Evolutionary conservation across 1,139 yeast species (phyloP).

Genomic region (Yarrowia galli): DNA sequence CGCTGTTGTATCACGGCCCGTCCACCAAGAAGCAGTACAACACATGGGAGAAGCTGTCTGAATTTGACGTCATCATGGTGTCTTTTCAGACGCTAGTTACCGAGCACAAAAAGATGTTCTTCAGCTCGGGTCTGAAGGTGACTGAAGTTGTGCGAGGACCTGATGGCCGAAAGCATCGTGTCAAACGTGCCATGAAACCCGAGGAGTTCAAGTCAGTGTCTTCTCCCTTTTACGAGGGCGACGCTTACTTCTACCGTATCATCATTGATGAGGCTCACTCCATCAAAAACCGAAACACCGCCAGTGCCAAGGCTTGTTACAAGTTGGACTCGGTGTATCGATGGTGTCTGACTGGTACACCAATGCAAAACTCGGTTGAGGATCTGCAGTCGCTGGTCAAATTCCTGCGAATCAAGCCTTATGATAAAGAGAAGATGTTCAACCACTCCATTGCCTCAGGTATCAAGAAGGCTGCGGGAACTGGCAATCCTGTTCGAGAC

Average conservation of each 20-base stretch:
- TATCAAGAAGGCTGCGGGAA: slow-evolving; percentile 54
- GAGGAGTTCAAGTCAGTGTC: slow-evolving; percentile 4
- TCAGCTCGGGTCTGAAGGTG: slow-evolving; percentile 50
- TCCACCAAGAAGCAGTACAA: slow-evolving; percentile 50
- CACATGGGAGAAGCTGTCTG: slow-evolving; percentile 57
- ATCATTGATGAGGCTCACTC: slow-evolving; percentile 92
- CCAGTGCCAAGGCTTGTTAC: slow-evolving; percentile 72
- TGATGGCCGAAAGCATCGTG: slow-evolving; percentile 30
- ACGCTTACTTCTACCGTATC: slow-evolving; percentile 54
- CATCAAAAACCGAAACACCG: slow-evolving; percentile 76
- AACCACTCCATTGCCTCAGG: slow-evolving; percentile 66
- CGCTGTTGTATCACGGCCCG: slow-evolving; percentile 68
- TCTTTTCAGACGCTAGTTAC: slow-evolving; percentile 76
- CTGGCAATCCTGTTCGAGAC: slow-evolving; percentile 46
- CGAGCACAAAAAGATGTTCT: slow-evolving; percentile 49
- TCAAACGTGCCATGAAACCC: slow-evolving; percentile 34
- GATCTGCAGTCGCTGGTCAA: slow-evolving; percentile 81
- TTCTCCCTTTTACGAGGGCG: slow-evolving; percentile 20
- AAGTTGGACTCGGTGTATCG: slow-evolving; percentile 62
- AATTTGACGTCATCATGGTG: slow-evolving; percentile 77
- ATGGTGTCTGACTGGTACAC: slow-evolving; percentile 93
- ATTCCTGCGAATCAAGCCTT: slow-evolving; percentile 68
- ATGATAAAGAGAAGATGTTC: slow-evolving; percentile 60
- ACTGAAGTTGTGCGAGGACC: slow-evolving; percentile 41
- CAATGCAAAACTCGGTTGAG: slow-evolving; percentile 84